Base-by-base conservation (phyloP, 179 eudicot species). In the Silene noctiflora region DNA sequence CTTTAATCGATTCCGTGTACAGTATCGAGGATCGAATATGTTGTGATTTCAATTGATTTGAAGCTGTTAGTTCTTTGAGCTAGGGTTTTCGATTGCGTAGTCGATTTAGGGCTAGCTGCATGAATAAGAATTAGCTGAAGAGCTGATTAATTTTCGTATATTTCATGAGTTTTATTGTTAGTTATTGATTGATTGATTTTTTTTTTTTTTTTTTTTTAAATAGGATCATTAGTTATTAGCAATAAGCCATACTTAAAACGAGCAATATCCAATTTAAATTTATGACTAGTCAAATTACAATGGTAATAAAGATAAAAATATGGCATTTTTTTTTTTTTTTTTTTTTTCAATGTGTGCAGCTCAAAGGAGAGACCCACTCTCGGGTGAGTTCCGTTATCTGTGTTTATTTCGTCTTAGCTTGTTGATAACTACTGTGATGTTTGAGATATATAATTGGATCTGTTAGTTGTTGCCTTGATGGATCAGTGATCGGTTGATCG, bases 331-430 rank as follows among this genome's bases (percentile, higher is more conserved):
- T 76, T 46, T 27, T 66, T 27, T 27, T 27, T 75, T 63, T 22
- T 62, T 77, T 75, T 76, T 46, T 27, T 66, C n/a, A n/a, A n/a
- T 81, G 21, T 70, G 4, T 85, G 91, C 95, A 95, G 99, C 99
- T 95, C 99, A 88, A 95, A 95, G 99, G 99, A 95, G 97, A 95
- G 83, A 82, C 99, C 99, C 90, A 91, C 99, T 93, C 99, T 95
- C 59, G 99, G 99, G 99, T 95, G 85, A 86, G 93, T 78, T 63
- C 72, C 73, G 27, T 48, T 60, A 21, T 75, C 48, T 35, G 14
- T 60, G 59, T 73, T 74, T 27, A 19, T 42, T 67, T 67, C 17
- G 4, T 22, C 58, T 71, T 76, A 48, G 3, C 46, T 39, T 39
- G 11, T 39, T 39, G 11, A 7, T 39, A 8, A 39, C 46, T 39